Base-by-base conservation (phyloP, 768 basidiomycete genomes). In the Tylopilus sp. region DNA sequence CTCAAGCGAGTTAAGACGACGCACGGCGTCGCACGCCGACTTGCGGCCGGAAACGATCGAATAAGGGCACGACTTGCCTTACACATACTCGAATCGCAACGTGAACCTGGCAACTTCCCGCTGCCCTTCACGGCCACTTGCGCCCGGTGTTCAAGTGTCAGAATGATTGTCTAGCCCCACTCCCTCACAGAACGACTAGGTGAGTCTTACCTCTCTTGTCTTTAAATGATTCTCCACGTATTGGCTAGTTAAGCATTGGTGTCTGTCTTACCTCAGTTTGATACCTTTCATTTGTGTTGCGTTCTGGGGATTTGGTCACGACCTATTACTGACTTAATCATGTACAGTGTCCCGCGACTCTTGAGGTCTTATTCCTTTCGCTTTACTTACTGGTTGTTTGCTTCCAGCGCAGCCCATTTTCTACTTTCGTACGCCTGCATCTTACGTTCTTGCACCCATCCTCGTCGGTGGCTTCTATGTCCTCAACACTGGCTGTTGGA, bases 111-210 rank as follows among this genome's bases (percentile, higher is more conserved):
- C 52, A 48, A 55, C 33, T 46, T 47, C 45, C 54, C 42, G 37
- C 21, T 61, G 45, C 58, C 42, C 48, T 62, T 59, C 60, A 58
- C 62, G 45, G 43, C 63, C 36, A 53, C 47, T 63, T 59, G 34
- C 59, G 52, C 56, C 59, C 43, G 25, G 38, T 16, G 11, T 45
- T 36, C 37, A 26, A 40, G 51, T 22, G 40, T 42, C 42, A 26
- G 45, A 54, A 67, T 67, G 64, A 53, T 47, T 42, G 37, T 55
- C 47, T 66, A 65, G 66, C 48, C 54, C 42, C 47, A n/a, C 38
- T 56, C 37, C 31, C 33, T 38, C 33, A 38, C 55, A 30, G 46
- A 54, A 52, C 63, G 30, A 56, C 56, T 36, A 25, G 42, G 65
- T 62, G 50, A 62, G 64, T 46, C 16, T 24, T 37, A 11, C 37